These are phyloP conservation scores for Gymnopilus junonius DNA, from an alignment of 768 basidiomycete species.

Conservation along the genomic window DNA sequence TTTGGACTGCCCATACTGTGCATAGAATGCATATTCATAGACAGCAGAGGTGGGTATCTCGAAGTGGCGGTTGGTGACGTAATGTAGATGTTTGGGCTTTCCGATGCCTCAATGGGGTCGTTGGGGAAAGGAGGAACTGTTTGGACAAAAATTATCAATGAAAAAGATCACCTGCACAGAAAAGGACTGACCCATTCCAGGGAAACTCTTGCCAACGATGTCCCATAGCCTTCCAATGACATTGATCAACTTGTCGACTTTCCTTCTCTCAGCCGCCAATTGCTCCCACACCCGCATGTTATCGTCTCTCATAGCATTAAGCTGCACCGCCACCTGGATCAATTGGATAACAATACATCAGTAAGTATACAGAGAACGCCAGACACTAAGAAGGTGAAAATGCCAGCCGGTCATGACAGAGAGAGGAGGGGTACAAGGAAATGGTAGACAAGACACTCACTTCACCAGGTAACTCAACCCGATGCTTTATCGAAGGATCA, in stretches of 20 bases:
- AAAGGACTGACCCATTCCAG: slow-evolving; percentile 51
- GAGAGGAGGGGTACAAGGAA: too few relatives aligned
- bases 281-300: slow-evolving; percentile 65
- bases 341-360: slow-evolving; percentile 15
- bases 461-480: slow-evolving; percentile 83
- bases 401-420: neutral
- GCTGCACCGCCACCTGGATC: slow-evolving; percentile 60
- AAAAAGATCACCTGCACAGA: neutral
- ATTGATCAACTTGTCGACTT: slow-evolving; percentile 62
- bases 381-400: too few relatives aligned
- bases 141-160: neutral
- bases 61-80: slow-evolving; percentile 62
- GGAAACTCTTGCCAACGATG: slow-evolving; percentile 56
- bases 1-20: slow-evolving; percentile 52
- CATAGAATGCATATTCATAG: slow-evolving; percentile 49
- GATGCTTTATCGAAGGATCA: slow-evolving; percentile 70
- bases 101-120: slow-evolving; percentile 57
- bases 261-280: slow-evolving; percentile 57
- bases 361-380: slow-evolving; percentile 22
- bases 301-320: slow-evolving; percentile 73
- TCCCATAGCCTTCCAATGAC: slow-evolving; percentile 70
- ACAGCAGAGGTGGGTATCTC: slow-evolving; percentile 47
- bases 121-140: slow-evolving; percentile 50
- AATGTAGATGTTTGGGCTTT: slow-evolving; percentile 73
- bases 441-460: slow-evolving; percentile 41